phyloP scores from a whole-genome alignment of 257 asterid genomes.

The Solanum commersonii region DNA sequence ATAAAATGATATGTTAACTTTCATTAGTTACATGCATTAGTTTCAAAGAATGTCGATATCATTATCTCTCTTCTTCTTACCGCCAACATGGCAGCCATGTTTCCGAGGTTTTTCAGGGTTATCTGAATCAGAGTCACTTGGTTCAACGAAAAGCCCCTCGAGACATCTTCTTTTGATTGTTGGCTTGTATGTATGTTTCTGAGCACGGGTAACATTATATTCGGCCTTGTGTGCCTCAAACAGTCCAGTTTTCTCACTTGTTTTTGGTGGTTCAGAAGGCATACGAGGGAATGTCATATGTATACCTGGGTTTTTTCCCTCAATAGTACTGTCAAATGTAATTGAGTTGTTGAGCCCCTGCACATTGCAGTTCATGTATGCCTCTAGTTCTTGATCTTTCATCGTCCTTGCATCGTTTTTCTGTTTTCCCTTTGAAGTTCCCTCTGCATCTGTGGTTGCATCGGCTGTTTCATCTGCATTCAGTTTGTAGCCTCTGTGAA shows the following conservation, averaged over 20 bases:
- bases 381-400: conserved; percentile 38
- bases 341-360: conserved; percentile 82
- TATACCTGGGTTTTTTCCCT: conserved; percentile 66
- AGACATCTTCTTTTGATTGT: conserved; percentile 71
- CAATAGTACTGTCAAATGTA: conserved; percentile 42
- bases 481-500: conserved; percentile 62
- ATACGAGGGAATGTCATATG: conserved; percentile 26
- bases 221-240: conserved; percentile 38
- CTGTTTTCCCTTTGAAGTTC: conserved; percentile 9
- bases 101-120: conserved; percentile 47
- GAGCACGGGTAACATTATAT: conserved; percentile 21
- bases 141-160: conserved; percentile 53
- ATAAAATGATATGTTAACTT: not conserved
- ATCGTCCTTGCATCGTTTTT: conserved; percentile 7
- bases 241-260: conserved; percentile 2
- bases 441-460: conserved; percentile 45
- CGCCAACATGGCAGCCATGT: conserved; percentile 69
- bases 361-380: conserved; percentile 58
- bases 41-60: conserved; percentile 18
- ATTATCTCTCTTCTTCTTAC: conserved; percentile 23
- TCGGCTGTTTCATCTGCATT: conserved; percentile 33
- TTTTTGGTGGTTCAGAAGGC: conserved; percentile 18
- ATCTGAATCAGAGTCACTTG: conserved; percentile 63
- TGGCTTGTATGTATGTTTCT: conserved; percentile 49
- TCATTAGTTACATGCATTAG: not conserved